phyloP scores from a whole-genome alignment of 2,329 filamentous ascomycete genomes.

The Penicillium italicum region DNA sequence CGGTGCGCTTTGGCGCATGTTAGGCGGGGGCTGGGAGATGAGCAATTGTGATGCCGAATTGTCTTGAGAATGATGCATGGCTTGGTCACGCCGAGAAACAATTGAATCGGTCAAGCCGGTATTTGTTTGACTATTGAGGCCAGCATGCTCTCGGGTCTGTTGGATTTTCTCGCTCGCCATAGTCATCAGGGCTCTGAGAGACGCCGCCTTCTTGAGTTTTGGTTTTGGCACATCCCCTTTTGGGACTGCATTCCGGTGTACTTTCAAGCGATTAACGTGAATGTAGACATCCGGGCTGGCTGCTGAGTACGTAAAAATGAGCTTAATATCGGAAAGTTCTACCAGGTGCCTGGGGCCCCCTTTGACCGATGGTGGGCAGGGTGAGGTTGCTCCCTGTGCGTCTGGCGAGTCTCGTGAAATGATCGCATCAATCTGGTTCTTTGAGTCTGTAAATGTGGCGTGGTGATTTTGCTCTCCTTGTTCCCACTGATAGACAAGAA shows the following conservation, averaged over 20 bases:
- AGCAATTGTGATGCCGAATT: conserved; percentile 7
- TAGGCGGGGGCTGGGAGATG: conserved; percentile 11
- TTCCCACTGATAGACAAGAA: conserved; percentile 26
- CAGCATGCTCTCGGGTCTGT: conserved; percentile 2
- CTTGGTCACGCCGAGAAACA: conserved; percentile 16
- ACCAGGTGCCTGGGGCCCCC: conserved; percentile 28
- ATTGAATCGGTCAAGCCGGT: not conserved
- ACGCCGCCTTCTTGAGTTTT: conserved; percentile 17
- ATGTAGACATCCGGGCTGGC: conserved; percentile 24
- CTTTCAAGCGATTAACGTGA: conserved; percentile 24
- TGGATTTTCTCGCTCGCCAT: conserved; percentile 7
- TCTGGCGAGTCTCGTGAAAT: conserved; percentile 28
- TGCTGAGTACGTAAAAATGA: conserved; percentile 33
- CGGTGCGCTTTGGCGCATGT: not conserved
- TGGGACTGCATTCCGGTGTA: conserved; percentile 21
- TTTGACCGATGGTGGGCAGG: conserved; percentile 15
- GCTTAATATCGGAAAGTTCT: conserved; percentile 33
- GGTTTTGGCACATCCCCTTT: conserved; percentile 17
- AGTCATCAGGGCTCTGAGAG: conserved; percentile 19
- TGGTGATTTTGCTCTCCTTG: conserved; percentile 11
- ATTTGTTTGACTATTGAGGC: not conserved
- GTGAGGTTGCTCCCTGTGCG: conserved; percentile 17
- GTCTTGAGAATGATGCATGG: not conserved
- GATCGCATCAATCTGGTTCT: conserved; percentile 33
- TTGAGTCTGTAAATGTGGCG: conserved; percentile 36